These are phyloP conservation scores for Solanum corneliomulleri DNA, from an alignment of 257 asterid species.

Conservation along the genomic window DNA sequence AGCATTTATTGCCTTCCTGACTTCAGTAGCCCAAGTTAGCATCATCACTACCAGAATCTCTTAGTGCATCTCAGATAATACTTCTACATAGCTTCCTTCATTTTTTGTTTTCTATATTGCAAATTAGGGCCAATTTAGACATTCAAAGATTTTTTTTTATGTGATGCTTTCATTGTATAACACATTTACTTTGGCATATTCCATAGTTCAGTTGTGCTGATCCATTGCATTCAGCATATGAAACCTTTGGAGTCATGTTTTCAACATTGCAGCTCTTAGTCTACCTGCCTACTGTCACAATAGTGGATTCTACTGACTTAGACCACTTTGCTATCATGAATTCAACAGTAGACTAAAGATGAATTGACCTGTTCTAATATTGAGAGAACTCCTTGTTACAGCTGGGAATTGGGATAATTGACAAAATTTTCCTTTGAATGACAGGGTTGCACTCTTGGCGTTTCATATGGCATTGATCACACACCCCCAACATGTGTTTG, in stretches of 20 bases:
- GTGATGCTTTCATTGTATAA: neutral
- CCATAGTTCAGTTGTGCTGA: neutral
- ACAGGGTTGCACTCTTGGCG: slow-evolving; percentile 77
- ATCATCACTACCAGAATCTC: neutral
- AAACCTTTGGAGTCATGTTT: neutral
- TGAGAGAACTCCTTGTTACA: neutral
- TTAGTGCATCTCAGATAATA: neutral
- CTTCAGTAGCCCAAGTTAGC: neutral
- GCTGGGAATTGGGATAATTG: neutral
- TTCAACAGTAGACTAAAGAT: neutral
- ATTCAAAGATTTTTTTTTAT: neutral
- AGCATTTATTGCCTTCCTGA: neutral
- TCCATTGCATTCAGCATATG: neutral
- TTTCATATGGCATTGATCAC: slow-evolving; percentile 55
- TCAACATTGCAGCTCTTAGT: neutral
- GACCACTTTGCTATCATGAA: neutral
- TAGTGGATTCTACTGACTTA: neutral
- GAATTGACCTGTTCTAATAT: neutral
- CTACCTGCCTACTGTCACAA: neutral
- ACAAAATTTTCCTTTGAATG: neutral
- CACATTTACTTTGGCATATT: neutral
- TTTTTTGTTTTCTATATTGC: neutral
- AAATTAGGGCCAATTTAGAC: neutral
- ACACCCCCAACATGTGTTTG: slow-evolving; percentile 53
- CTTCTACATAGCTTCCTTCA: neutral